Evolutionary conservation across 2,329 filamentous ascomycete species (phyloP), one percentile per base, ranked within the genome.

Genomic region (Claviceps quebecensis): DNA sequence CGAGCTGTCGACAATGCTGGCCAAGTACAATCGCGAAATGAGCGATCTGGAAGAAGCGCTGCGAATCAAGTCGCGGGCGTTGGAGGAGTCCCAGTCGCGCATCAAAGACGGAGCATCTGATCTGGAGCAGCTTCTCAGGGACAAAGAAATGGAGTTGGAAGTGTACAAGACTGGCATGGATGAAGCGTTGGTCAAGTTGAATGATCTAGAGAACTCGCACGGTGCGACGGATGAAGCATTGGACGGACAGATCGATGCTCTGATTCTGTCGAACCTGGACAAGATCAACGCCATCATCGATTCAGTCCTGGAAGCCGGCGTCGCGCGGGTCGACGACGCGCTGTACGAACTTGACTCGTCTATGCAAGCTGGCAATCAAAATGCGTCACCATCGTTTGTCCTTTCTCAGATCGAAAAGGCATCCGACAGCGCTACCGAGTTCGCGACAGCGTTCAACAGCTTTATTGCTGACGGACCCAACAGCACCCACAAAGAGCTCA

Each of bases 91-190:
- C 40, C 85, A 89, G 52, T 74, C 81, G 62, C 88, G 85, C 67
- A 76, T 87, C 49, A 80, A 82, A 26, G 87, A 95, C 56, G 86
- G 87, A 43, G 85, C 84, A 65, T 86, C 84, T 1, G 93, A 97
- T 62, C 81, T 95, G 22, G 89, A 96, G 65, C 79, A 84, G 55
- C 77, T 87, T 49, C 76, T 98, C 36, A 84, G 85, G 46, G 93
- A 97, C 56, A 97, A 96, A 73, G 93, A 98, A 64, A 90, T 96
- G 61, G 93, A 98, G 69, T 81, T 98, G 26, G 93, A 97, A 68
- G 90, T 97, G 46, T 95, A 95, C 77, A 95, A 96, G 72, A 88
- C 90, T 45, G 90, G 89, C 61, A 94, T 98, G 87, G 93, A 98
- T 64, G 87, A 97, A 71, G 90, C 91, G 3, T 72, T 98, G 52